Base-by-base conservation (phyloP, 129 eudicot species). In the Apium graveolens region DNA sequence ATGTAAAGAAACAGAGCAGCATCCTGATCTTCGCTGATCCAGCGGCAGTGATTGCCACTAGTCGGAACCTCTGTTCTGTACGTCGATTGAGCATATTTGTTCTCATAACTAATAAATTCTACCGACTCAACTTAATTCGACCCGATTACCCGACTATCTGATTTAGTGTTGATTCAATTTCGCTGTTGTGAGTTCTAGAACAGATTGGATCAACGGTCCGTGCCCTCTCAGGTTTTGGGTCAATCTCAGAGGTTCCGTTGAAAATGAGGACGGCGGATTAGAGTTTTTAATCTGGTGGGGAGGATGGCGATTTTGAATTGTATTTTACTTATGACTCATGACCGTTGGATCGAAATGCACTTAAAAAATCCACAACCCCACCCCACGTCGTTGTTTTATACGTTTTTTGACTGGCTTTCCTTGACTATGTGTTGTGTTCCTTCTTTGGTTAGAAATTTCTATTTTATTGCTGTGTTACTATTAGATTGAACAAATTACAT, bases 21-120 rank as follows among this genome's bases (percentile, higher is more conserved):
- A 91, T 53, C 85, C 87, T 88, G 81, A 93, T 85, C 90, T 79
- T 91, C 38, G 84, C 85, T 29, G 92, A 89, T 75, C 93, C 92
- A 49, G 60, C 86, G 76, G 86, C 89, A 11, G 83, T 81, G 83
- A 85, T 75, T 82, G 89, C 83, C 12, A 80, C 80, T 79, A 90
- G 89, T 82, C 92, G 85, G 80, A 87, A 75, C 84, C 86, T 80
- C 82, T 75, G 82, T 7, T 78, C 90, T 82, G 86, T 81, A 79
- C 98, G 91, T 29, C 97, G 97, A 83, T 87, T 87, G 57, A 87
- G 85, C 38, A 84, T 80, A 45, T 84, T 70, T 42, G 87, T 84
- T 76, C 95, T 89, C 78, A 82, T 87, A 83, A 81, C 76, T 12
- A 76, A 5, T 32, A 42, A 70, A 31, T 41, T 18, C 21, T 18